Base-by-base conservation (phyloP, 768 basidiomycete species). In the Gautieria morchelliformis region DNA sequence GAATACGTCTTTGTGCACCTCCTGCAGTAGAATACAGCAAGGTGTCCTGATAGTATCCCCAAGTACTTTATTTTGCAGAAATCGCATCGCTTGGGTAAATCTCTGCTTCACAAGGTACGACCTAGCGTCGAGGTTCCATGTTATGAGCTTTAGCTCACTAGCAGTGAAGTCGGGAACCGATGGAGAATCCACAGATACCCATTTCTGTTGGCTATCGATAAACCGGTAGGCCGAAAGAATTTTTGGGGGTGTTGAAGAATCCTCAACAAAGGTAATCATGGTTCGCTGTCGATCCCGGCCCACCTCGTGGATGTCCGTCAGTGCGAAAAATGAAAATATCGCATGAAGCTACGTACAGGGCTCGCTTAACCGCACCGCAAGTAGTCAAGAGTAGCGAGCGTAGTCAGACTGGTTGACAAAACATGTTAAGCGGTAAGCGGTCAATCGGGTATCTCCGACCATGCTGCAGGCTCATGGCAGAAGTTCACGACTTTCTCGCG, bases 121-220 rank as follows among this genome's bases (percentile, higher is more conserved):
- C 41, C 65, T 61, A 64, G 78, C 82, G 64, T 85, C 79, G 54
- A 89, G 63, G 67, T 90, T 89, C 87, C 87, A 90, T 30, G 85
- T 82, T 60, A 89, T 67, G 50, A 90, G 45, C 10, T 19, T 15
- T 30, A 57, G 15, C 20, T 57, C 47, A 11, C 11, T 24, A 10
- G 56, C 8, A 12, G 47, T 12, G 24, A 52, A 52, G 14, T 52
- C 51, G 32, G 33, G 11, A 8, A 4, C 32, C 24, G 51, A 52
- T 17, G 51, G 51, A 24, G 51, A 52, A 14, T 39, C 51, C 7
- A 35, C 51, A 12, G 17, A 7, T n/a, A 33, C 32, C 51, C 51
- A 52, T 19, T 44, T 22, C 42, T n/a, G 17, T 6, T 33, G 10
- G 24, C 8, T 33, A 30, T 49, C 15, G 22, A 49, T 30, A 30